Evolutionary conservation across 2,329 filamentous ascomycete genomes (phyloP), one percentile per base, ranked within the genome.

Genomic region (Lasiodiplodia sp.): DNA sequence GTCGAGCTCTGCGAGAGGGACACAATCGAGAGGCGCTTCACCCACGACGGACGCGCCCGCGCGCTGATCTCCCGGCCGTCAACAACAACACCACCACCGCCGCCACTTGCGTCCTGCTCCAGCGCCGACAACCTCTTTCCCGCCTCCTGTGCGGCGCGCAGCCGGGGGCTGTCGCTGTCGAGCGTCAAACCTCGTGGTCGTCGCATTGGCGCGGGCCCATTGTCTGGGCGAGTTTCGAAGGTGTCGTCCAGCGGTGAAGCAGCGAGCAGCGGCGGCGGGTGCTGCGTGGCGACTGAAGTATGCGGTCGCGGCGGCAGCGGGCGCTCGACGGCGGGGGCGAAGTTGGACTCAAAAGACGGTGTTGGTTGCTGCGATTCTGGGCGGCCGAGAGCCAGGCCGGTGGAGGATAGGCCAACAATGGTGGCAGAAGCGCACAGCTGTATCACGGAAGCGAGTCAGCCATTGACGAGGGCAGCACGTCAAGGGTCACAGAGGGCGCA

Each of bases 1-100:
- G 89, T 92, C 71, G 86, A 89, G 78, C 87, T 86, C 72, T 90
- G 88, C 57, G 82, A 83, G 31, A 89, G 91, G 23, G 90, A 90
- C 28, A 90, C 86, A 55, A 88, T 83, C 28, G 91, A 92, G 49
- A 94, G 81, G 62, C 91, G 88, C 73, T 88, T 87, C 71, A 93
- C 88, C 92, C 92, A 94, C 34, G 91, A 92, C 67, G 83, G 79
- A 28, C 84, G 81, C 25, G 82, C 78, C 58, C 83, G 79, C 52
- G 73, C 65, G 64, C 72, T 70, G 47, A 18, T 47, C 44, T 71
- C 68, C 44, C 70, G 57, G 14, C 71, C 66, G 60, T 79, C 77
- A 49, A 71, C 68, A 62, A 77, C 75, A 62, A 8, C 57, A 58
- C 74, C 51, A 53, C 51, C 23, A 11, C 49, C 49, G n/a, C 49